Evolutionary conservation across 2,329 filamentous ascomycete species (phyloP), one percentile per base, ranked within the genome.

Genomic region (Trichophaea hybrida): DNA sequence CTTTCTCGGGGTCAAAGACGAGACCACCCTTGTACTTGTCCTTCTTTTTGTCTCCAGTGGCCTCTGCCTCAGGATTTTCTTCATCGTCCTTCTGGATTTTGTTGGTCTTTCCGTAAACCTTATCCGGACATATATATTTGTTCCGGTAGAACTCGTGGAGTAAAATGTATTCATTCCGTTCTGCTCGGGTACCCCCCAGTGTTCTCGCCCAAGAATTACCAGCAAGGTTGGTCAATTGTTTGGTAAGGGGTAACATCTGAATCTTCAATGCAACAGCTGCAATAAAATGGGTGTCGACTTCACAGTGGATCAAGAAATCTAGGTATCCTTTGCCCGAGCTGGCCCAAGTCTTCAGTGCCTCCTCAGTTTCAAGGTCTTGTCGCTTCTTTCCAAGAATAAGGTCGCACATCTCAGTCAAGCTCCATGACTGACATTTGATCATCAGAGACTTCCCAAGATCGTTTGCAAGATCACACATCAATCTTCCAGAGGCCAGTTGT

Each of bases 11-110:
- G 72, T 98, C 93, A 68, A 98, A 97, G 59, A 98, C 93, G 35
- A 98, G 82, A 77, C 94, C 93, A 71, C 93, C 93, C 76, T 98
- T 97, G 77, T 86, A 98, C 73, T 97, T 98, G 75, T 98, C 94
- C 73, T 96, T 98, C 78, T 97, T 98, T 75, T 96, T 98, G 61
- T 80, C 81, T 13, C 37, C 33, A 12, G 54, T 64, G 24, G 50
- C 61, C 4, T 63, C 66, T 6, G 63, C 61, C 6, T 63, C 61
- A 6, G 77, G 81, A 55, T 81, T 80, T 6, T 85, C 83, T 17
- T 77, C 75, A 58, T 88, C 85, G 13, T 75, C 74, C 68, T 85
- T 86, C 53, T 81, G 78, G 5, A 34, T n/a, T 40, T 59, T 59
- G 61, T 87, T 86, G 12, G 82, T 82, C 67, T 84, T 89, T 68